A percentile compares a stretch with the other conserved stretches of the same genome.
Evolutionary conservation across 2,329 filamentous ascomycete genomes (phyloP).

Genomic region (Immersiporthe knoxdaviesiana): DNA sequence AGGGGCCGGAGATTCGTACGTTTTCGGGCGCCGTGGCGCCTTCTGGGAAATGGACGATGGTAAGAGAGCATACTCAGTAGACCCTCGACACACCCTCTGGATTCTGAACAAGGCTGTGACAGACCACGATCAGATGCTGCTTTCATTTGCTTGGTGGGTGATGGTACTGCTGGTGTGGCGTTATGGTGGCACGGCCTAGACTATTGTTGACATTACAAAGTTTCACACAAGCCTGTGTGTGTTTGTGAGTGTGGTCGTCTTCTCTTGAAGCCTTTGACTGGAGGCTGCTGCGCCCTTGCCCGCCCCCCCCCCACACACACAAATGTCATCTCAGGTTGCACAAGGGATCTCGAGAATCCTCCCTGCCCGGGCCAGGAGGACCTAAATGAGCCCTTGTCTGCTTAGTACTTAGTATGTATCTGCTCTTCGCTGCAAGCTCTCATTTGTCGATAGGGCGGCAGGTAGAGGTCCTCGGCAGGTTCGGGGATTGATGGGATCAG

Average conservation of each 20-base stretch:
- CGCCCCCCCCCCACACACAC: neutral
- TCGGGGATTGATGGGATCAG: constrained; percentile 5
- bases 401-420: no score
- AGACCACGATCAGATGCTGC: neutral
- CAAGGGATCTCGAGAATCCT: neutral
- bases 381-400: neutral
- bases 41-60: neutral
- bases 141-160: neutral
- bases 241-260: no score
- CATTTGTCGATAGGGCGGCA: neutral
- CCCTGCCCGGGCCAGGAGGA: neutral
- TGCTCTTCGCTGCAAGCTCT: constrained; percentile 1
- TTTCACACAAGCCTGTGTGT: neutral
- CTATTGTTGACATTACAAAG: neutral
- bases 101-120: neutral
- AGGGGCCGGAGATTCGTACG: neutral
- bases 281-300: neutral
- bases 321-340: neutral
- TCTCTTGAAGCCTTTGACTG: neutral
- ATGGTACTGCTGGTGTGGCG: neutral
- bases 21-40: neutral
- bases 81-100: neutral
- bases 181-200: neutral
- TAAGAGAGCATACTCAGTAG: neutral
- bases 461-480: neutral